A percentile compares a stretch with the other conserved stretches of the same genome.
phyloP scores from a whole-genome alignment of 108 stramenopile species.

The Pseudonitzschia multiseries region DNA sequence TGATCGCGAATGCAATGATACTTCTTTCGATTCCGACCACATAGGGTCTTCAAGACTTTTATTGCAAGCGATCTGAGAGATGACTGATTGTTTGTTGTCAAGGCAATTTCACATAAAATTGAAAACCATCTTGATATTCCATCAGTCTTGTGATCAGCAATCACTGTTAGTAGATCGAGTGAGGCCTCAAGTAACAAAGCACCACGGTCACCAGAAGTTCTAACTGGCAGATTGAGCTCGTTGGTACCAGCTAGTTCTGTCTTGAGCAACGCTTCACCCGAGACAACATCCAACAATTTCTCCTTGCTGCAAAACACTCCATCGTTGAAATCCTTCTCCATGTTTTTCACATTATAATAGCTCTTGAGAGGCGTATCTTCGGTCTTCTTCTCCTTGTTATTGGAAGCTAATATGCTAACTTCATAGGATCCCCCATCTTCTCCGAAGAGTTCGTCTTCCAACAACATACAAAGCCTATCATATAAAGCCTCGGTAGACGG shows the following conservation, averaged over 20 bases:
- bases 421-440: conserved; percentile 12
- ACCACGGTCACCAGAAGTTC: neutral
- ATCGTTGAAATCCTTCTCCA: conserved; percentile 28
- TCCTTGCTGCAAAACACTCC: conserved; percentile 44
- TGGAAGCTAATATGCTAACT: neutral
- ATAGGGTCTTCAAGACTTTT: conserved; percentile 56
- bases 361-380: conserved; percentile 22
- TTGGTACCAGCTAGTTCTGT: neutral
- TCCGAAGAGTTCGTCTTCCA: conserved; percentile 29
- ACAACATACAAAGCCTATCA: conserved; percentile 24
- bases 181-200: conserved; percentile 36
- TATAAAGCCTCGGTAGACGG: conserved; percentile 15
- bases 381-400: conserved; percentile 8
- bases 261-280: neutral
- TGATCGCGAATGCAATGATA: conserved; percentile 76
- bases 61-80: conserved; percentile 51
- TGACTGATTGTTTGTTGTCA: conserved; percentile 30
- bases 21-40: conserved; percentile 55
- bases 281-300: conserved; percentile 23
- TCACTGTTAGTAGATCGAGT: conserved; percentile 47
- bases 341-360: conserved; percentile 8
- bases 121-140: conserved; percentile 62
- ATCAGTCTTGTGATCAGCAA: conserved; percentile 42
- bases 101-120: conserved; percentile 67
- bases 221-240: neutral